These are phyloP conservation scores for Xylaria castorea DNA, from an alignment of 495 filamentous ascomycete genomes.

Conservation along the genomic window DNA sequence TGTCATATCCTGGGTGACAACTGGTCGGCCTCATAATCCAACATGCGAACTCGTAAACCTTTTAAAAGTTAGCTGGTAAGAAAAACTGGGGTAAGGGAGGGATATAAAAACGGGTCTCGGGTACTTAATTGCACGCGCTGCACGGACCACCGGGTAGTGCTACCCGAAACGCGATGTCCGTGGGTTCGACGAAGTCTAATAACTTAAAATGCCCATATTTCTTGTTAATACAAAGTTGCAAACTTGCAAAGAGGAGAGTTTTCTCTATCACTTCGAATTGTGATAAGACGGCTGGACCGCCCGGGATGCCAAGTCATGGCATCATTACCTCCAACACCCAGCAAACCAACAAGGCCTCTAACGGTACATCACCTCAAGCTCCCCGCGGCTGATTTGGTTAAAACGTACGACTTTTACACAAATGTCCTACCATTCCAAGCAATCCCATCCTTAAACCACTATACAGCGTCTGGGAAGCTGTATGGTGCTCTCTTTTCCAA, in stretches of 20 bases:
- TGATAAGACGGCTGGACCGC: background rate
- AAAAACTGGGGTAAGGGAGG: background rate
- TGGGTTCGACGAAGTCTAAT: background rate
- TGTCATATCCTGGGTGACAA: conserved; percentile 8
- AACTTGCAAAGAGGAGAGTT: background rate
- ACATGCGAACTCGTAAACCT: conserved; percentile 11
- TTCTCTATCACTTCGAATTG: background rate
- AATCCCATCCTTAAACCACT: background rate
- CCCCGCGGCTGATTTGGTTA: background rate
- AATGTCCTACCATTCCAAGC: background rate
- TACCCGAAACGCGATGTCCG: background rate
- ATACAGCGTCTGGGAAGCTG: background rate
- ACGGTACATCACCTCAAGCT: background rate
- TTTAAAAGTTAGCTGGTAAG: background rate
- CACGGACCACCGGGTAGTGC: background rate
- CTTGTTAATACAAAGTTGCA: background rate
- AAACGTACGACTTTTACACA: background rate
- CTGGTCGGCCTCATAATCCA: conserved; percentile 8
- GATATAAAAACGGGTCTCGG: background rate
- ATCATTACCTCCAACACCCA: background rate
- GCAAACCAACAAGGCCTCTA: background rate
- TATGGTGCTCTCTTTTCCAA: background rate
- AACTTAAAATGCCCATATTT: background rate
- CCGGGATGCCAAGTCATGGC: background rate
- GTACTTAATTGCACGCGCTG: background rate